phyloP scores from a whole-genome alignment of 768 basidiomycete species.

The Kwoniella dendrophila region DNA sequence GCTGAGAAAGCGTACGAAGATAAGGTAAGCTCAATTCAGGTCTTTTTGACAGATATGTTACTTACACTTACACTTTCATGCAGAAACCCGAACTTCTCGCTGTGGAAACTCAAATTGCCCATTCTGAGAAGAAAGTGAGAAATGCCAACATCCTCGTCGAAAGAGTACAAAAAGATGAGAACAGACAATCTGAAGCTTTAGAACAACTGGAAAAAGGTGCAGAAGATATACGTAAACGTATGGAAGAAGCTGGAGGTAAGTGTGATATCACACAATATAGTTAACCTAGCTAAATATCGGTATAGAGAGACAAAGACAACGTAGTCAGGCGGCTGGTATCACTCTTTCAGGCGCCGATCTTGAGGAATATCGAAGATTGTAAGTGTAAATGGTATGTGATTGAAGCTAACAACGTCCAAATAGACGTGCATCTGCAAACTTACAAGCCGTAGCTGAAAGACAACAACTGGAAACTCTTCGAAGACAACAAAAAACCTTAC shows the following conservation, averaged over 20 bases:
- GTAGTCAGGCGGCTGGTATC: constrained; percentile 69
- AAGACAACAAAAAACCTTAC: constrained; percentile 77
- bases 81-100: constrained; percentile 83
- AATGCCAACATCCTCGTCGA: constrained; percentile 69
- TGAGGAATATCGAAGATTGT: constrained; percentile 84
- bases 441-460: constrained; percentile 81
- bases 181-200: constrained; percentile 54
- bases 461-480: constrained; percentile 77
- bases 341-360: constrained; percentile 80
- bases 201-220: constrained; percentile 67
- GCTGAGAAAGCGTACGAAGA: constrained; percentile 84
- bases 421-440: constrained; percentile 78
- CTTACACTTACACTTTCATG: background rate
- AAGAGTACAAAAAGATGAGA: constrained; percentile 66
- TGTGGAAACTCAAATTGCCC: constrained; percentile 82
- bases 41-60: background rate
- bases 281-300: background rate
- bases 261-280: constrained; percentile 1
- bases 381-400: constrained; percentile 40
- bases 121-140: constrained; percentile 74
- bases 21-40: constrained; percentile 62
- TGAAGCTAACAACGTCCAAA: constrained; percentile 11
- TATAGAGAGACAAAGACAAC: constrained; percentile 72
- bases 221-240: constrained; percentile 66
- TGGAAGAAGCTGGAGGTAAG: constrained; percentile 77